Evolutionary conservation across 805 yeast species (phyloP).

Genomic region (Kazachstania africana): DNA sequence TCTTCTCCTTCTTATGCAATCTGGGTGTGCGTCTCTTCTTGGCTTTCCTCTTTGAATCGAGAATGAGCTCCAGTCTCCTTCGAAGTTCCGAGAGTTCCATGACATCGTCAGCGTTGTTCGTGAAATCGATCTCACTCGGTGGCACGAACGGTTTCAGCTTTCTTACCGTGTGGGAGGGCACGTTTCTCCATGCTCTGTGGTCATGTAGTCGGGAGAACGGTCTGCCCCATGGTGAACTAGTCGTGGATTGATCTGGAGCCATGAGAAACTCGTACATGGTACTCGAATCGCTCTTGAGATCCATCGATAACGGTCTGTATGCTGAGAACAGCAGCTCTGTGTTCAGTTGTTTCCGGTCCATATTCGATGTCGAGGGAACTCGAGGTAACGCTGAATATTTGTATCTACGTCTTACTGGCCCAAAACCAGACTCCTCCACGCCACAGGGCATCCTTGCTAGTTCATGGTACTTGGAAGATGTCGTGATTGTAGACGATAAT

Average conservation of each 20-base stretch:
- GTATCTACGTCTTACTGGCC: conserved; percentile 1
- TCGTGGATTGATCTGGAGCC: conserved; percentile 20
- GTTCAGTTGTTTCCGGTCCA: conserved; percentile 15
- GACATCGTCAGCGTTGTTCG: too few species aligned
- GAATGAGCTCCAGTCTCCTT: too few species aligned
- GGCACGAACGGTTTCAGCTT: conserved; percentile 27
- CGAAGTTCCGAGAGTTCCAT: too few species aligned
- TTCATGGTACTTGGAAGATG: conserved; percentile 3
- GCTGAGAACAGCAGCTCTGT: conserved; percentile 21
- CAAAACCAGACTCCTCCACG: neutral
- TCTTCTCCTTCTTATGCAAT: too few species aligned
- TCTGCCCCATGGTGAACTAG: conserved; percentile 28
- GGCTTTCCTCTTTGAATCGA: too few species aligned
- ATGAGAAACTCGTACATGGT: conserved; percentile 21
- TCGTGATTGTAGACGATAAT: conserved; percentile 3
- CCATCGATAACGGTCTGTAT: conserved; percentile 21
- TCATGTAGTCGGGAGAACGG: too few species aligned
- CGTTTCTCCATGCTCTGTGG: conserved; percentile 25
- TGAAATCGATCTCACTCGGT: conserved; percentile 9
- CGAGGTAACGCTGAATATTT: conserved; percentile 23
- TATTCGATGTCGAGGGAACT: conserved; percentile 18
- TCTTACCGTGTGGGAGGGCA: conserved; percentile 23
- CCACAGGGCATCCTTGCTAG: neutral
- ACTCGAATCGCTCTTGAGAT: conserved; percentile 11
- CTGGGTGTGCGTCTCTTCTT: too few species aligned